A percentile compares a stretch with the other conserved stretches of the same genome.
Conservation (phyloP, 169 alveolate genomes). For the Amoebophrya sp. region DNA sequence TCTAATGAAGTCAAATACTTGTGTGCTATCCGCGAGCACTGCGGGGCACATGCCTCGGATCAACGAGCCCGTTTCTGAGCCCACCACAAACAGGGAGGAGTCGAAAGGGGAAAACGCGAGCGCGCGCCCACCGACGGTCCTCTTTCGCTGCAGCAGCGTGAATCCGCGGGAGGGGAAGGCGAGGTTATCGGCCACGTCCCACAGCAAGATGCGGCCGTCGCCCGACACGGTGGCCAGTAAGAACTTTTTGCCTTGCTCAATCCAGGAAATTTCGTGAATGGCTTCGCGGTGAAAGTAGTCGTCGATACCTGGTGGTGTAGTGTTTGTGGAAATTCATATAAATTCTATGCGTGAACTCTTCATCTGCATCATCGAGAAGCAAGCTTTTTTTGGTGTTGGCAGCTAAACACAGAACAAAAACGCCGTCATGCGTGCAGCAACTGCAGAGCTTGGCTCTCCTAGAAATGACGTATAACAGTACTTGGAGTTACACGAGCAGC, state of each 20-base stretch:
- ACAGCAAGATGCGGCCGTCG: not conserved
- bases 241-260: not conserved
- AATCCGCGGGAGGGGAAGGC: not conserved
- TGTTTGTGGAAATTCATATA: no score
- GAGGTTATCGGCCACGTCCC: not conserved
- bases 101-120: not conserved
- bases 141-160: not conserved
- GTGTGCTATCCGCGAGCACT: not conserved
- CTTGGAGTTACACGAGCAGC: no score
- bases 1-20: no score
- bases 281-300: slow-evolving; percentile 16
- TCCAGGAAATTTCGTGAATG: not conserved
- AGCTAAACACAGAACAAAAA: no score
- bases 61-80: not conserved
- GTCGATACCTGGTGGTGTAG: not conserved
- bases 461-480: no score
- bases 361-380: no score
- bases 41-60: slow-evolving; percentile 19
- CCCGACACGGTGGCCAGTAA: not conserved
- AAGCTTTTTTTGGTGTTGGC: no score
- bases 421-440: no score
- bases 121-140: not conserved
- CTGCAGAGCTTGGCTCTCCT: no score
- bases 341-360: no score
- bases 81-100: not conserved